These are phyloP conservation scores for Chaetomium olivaceum DNA, from an alignment of 2,329 filamentous ascomycete species.

Conservation along the genomic window DNA sequence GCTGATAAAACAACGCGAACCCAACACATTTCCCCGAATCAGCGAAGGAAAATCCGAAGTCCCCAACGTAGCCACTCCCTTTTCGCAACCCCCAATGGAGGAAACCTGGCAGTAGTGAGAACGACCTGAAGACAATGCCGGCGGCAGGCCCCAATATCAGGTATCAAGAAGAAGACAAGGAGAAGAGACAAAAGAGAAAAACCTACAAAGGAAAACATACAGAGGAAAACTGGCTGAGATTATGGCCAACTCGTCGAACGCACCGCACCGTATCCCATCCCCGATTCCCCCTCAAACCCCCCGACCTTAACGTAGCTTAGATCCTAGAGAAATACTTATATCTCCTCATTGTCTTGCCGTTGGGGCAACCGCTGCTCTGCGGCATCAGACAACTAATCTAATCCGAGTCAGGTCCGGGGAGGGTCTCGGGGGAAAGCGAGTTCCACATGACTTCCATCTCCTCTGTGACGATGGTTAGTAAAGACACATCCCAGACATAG, in stretches of 20 bases:
- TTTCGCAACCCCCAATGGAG: not conserved
- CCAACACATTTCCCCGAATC: not conserved
- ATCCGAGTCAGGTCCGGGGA: conserved; percentile 18
- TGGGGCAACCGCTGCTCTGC: not conserved
- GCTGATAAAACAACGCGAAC: not conserved
- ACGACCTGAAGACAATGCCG: not conserved
- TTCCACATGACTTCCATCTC: conserved; percentile 15
- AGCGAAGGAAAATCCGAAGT: not conserved
- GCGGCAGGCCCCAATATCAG: not conserved
- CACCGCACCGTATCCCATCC: not conserved
- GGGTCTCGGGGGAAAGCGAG: conserved; percentile 11
- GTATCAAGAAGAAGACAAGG: not conserved
- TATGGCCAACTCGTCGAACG: not conserved
- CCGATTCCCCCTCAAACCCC: too few species aligned
- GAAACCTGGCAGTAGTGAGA: not conserved
- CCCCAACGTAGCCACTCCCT: too few species aligned
- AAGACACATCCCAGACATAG: not conserved
- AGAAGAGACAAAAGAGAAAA: not conserved
- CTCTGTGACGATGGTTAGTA: conserved; percentile 1
- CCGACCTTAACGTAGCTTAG: too few species aligned
- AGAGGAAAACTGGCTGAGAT: not conserved
- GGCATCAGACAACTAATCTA: not conserved
- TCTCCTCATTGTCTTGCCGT: not conserved
- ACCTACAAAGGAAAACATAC: not conserved
- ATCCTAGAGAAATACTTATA: not conserved